Base-by-base conservation (phyloP, 176 grass and related monocot genomes). In the Raddia guianensis region DNA sequence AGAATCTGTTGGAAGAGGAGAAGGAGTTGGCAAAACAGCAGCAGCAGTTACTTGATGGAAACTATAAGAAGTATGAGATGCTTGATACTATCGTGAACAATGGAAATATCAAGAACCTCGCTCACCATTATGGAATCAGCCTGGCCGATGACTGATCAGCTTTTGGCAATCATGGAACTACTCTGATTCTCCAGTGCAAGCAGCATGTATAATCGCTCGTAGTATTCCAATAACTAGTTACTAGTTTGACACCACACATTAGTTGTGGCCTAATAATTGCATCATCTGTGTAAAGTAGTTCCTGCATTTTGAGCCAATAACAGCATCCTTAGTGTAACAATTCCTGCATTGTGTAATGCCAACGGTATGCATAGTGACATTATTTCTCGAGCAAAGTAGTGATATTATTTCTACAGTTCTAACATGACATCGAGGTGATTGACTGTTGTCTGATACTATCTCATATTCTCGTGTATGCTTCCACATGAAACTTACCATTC, bases 1-100 rank as follows among this genome's bases (percentile, higher is more conserved):
- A 94, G 89, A 86, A 50, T 86, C 77, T 82, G 37, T 67, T 91
- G 63, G 77, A 91, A 50, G 92, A 87, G 65, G 89, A 94, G 77
- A 73, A 85, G 73, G 80, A 79, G 6, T 73, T 91, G 79, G 80
- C 84, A 42, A 79, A 62, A 13, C 86, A 85, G 72, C 92, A 94
- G 64, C 72, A 79, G 55, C 84, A 79, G 20, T 27, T 27, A 44
- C 92, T 91, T 2, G 74, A 82, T 46, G 76, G 54, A 9, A 89
- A 82, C 81, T 64, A 78, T 68, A 80, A 80, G 51, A 91, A 94
- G 33, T 91, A 82, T 5, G 64, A 82, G 18, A 66, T 87, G 84
- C 60, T 94, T 2, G 92, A 94, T 16, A 79, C 11, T 32, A 3
- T 87, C 13, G 11, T 89, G 18, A 43, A 75, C 37, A 82, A 85